These are phyloP conservation scores for Quercus suber DNA, from an alignment of 306 rosid species.

Conservation along the genomic window DNA sequence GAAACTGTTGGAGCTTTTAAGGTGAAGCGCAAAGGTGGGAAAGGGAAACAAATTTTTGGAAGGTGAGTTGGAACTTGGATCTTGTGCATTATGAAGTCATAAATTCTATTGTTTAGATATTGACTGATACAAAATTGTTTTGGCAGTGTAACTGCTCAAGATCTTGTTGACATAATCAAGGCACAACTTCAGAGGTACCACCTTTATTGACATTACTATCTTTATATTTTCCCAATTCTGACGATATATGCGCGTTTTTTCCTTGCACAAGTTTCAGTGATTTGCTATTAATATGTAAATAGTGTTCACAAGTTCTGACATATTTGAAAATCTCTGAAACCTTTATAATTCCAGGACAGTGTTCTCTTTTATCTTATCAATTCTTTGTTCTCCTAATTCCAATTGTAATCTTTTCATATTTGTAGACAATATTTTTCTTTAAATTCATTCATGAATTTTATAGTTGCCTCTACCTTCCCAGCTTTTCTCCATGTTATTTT, in stretches of 20 bases:
- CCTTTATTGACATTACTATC: background rate
- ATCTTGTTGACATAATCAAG: conserved; percentile 95
- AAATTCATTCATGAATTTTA: background rate
- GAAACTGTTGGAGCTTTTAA: conserved; percentile 92
- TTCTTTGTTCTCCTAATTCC: background rate
- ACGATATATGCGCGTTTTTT: background rate
- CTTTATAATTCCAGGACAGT: no score
- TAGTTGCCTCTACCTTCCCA: background rate
- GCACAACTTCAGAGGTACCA: conserved; percentile 87
- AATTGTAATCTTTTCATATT: background rate
- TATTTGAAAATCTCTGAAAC: background rate
- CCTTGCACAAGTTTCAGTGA: background rate
- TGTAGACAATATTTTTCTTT: background rate
- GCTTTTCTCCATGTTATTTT: background rate
- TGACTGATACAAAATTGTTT: conserved; percentile 31
- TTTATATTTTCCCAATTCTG: background rate
- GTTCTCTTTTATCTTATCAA: no score
- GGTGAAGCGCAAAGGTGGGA: conserved; percentile 97
- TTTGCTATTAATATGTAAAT: background rate
- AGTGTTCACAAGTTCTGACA: background rate
- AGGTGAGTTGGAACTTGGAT: conserved; percentile 36
- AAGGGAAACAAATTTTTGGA: conserved; percentile 94
- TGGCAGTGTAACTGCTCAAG: conserved; percentile 88
- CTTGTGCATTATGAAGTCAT: conserved; percentile 1
- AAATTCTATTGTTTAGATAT: conserved; percentile 5